Evolutionary conservation across 2,329 filamentous ascomycete species (phyloP), one percentile per base, ranked within the genome.

Genomic region (Venturia carpophila): DNA sequence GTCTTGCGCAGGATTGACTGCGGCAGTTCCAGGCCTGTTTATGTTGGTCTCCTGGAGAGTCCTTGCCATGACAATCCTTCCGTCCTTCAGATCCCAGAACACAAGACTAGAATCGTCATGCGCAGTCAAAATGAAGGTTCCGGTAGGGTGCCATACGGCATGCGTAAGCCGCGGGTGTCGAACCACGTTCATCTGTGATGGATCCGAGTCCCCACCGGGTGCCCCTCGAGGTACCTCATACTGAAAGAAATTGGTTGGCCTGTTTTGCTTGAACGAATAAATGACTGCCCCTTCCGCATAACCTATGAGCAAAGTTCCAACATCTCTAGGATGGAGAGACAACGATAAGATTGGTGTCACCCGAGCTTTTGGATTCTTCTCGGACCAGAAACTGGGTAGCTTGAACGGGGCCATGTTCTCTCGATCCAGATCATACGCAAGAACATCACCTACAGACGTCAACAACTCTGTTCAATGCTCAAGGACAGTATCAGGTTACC

Each of bases 191-290:
- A 85, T 77, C 7, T 83, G 82, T 47, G 83, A 77, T 37, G 86
- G 84, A 72, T 91, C 89, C 13, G 82, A 79, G 72, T 87, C 85
- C 67, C 77, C 92, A n/a, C 93, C 93, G 0, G 90, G 89, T 4
- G 93, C 92, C 19, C 92, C 91, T 13, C 84, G 81, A 0, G 91
- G 90, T 3, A 97, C 75, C 66, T 88, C 82, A 75, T 97, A 97
- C 69, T 92, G 83, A 71, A 96, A 92, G 76, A 86, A 95, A 68
- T 89, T 88, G 60, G 87, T 79, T 0, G 91, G 82, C 66, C 87
- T 83, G 72, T 92, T 92, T 74, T 95, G 89, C 78, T 99, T 97
- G 81, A 99, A 95, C 2, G 91, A 95, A 76, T 95, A 99, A 67
- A 94, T 84, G 60, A 91, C 91, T 6, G 90, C 92, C 17, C 94